Percentiles rank a stretch among this genome's conserved stretches.
These are phyloP conservation scores for Eucalyptus sp. DNA, from an alignment of 345 rosid genomes.

Conservation along the genomic window DNA sequence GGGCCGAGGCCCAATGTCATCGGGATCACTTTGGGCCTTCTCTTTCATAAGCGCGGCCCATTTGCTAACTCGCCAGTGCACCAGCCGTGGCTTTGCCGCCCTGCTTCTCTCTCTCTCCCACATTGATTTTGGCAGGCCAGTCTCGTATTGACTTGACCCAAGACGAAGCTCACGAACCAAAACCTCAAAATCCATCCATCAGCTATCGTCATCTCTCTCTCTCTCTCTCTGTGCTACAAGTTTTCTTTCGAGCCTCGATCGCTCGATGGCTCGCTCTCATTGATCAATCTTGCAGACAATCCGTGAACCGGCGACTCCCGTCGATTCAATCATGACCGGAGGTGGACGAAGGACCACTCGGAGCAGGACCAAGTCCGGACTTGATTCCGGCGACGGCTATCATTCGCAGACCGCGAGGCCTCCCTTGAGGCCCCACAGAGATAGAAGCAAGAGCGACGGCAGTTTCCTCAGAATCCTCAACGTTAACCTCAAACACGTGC, in stretches of 20 bases:
- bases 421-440: conserved; percentile 8
- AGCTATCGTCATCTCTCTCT: neutral
- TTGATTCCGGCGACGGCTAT: conserved; percentile 7
- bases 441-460: conserved; percentile 5
- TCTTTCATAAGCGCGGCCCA: too few species aligned
- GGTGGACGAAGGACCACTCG: conserved; percentile 42
- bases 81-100: too few species aligned
- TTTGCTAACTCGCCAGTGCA: neutral
- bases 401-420: conserved; percentile 7
- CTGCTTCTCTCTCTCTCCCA: neutral
- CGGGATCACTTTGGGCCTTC: neutral
- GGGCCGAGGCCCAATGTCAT: neutral
- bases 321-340: conserved; percentile 34
- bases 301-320: neutral
- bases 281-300: neutral
- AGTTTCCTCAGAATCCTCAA: conserved; percentile 15
- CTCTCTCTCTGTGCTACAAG: neutral
- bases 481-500: conserved; percentile 20
- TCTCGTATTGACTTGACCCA: neutral
- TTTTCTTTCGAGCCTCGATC: neutral
- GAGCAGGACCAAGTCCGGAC: conserved; percentile 36
- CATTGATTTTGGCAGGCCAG: neutral
- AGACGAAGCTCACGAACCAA: neutral
- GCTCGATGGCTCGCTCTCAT: neutral
- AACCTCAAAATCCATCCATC: neutral